Evolutionary conservation across 257 asterid species (phyloP), one percentile per base, ranked within the genome.

Genomic region (Echium plantagineum): DNA sequence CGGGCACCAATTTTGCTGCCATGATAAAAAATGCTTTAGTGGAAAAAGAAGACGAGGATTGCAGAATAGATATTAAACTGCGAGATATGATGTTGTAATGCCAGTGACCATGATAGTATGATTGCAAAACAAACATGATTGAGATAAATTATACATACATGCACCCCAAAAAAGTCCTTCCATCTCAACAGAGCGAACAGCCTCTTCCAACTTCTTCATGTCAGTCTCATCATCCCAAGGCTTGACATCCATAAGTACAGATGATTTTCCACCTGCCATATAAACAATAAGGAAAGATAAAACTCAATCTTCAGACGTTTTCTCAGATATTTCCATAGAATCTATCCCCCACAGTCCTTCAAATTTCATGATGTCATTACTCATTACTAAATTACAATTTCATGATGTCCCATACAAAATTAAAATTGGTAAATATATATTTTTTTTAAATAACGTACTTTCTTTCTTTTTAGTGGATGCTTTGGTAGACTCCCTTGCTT

Each of bases 141-240:
- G 17, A 13, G 12, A 28, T 28, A 28, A 38, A 42, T 17, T 21
- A 66, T 22, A 12, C 95, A 24, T 88, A 91, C 98, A 88, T 77
- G 98, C 98, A 80, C 96, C 98, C 98, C 98, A 91, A 0, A 82
- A 66, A 66, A 91, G 96, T 46, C 98, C 98, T 0, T 73, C 78
- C 79, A 75, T 52, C 68, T 88, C 75, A 62, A 91, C 48, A 52
- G 82, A 63, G 31, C 98, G 94, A 58, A 91, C 95, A 62, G 85
- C 69, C 77, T 85, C 98, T 71, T 91, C 96, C 30, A 91, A 76
- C 70, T 80, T 79, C 86, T 85, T 91, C 95, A 88, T 85, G 83
- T 91, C 98, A 0, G 98, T 91, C 82, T 88, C 98, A 59, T 88
- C 98, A 70, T 88, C 96, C 98, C 98, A 88, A 5, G 98, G 98